Evolutionary conservation across 1,284 basidiomycete species (phyloP), one percentile per base, ranked within the genome.

Genomic region (Microbotryum violaceum): DNA sequence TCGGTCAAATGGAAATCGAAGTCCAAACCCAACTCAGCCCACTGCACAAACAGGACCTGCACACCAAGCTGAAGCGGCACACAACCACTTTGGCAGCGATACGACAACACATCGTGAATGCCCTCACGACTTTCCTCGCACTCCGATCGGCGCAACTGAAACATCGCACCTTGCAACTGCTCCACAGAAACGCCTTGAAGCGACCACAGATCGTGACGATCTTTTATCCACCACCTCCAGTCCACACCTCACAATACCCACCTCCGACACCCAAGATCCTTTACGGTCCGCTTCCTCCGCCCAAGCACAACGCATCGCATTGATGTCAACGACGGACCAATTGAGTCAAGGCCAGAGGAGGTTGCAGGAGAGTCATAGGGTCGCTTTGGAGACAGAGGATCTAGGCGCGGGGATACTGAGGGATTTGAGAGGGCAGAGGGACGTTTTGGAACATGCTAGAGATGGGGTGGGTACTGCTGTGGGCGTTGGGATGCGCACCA

Each of bases 1-100:
- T 96, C 68, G 91, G 90, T 44, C 96, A 99, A 82, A 97, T 99
- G 94, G 93, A 97, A 77, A 88, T 98, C 65, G 96, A 99, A 78
- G 86, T 96, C n/a, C 91, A 93, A 73, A 88, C 89, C 14, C 93
- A 93, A 0, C 12, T 42, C 37, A 85, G 89, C 71, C 87, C 87
- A 44, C 29, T 56, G 37, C 80, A 92, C 69, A 83, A 86, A 54
- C 77, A 83, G 0, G 82, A 84, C 62, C 91, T 91, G 75, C 84
- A 86, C 60, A 74, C 81, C 27, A 85, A 89, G 64, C 82, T 93
- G 54, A 80, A 82, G 58, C 77, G 82, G 12, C 83, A 87, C 65
- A 91, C 91, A 74, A 74, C 81, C 3, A 85, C 86, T 57, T 79
- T 97, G 8, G 78, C 83, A 44, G 81, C 81, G 66, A 85, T 84